A percentile compares a stretch with the other conserved stretches of the same genome.
phyloP scores from a whole-genome alignment of 2,329 filamentous ascomycete species.

The Colletotrichum chrysophilum region DNA sequence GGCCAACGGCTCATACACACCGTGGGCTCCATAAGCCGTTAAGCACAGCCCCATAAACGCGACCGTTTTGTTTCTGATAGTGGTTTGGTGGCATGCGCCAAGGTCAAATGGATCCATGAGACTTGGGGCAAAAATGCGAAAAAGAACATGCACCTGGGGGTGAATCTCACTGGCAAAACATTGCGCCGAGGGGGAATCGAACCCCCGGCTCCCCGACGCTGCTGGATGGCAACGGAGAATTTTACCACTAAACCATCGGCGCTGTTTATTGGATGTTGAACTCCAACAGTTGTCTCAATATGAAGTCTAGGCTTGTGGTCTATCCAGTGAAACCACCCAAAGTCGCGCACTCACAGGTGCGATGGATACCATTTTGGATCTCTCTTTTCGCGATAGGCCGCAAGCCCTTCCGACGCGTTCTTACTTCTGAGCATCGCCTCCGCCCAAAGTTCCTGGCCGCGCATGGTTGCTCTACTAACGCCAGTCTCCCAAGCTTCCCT shows the following conservation, averaged over 20 bases:
- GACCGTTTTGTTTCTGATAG: background rate
- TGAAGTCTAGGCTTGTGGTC: too few relatives aligned
- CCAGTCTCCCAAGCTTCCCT: constrained; percentile 39
- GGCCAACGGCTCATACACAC: background rate
- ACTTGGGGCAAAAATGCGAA: background rate
- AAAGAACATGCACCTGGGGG: rapidly evolving
- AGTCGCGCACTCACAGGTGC: constrained; percentile 20
- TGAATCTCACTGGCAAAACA: background rate
- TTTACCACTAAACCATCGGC: constrained; percentile 24
- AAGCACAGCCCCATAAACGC: background rate
- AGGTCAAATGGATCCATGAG: background rate
- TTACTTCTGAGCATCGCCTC: constrained; percentile 33
- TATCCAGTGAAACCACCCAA: background rate
- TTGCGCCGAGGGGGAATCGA: constrained; percentile 22
- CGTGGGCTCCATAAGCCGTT: background rate
- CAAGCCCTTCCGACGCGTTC: constrained; percentile 32
- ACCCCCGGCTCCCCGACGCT: constrained; percentile 22
- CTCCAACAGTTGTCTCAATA: too few relatives aligned
- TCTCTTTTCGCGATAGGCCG: constrained; percentile 35
- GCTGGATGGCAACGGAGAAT: constrained; percentile 21
- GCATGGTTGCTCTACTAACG: constrained; percentile 36
- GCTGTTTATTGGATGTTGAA: background rate
- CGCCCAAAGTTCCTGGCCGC: constrained; percentile 34
- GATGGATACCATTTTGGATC: constrained; percentile 33
- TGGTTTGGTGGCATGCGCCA: background rate